A percentile compares a stretch with the other conserved stretches of the same genome.
Conservation (phyloP, 495 filamentous ascomycete species). For the Entonaema liquescens region DNA sequence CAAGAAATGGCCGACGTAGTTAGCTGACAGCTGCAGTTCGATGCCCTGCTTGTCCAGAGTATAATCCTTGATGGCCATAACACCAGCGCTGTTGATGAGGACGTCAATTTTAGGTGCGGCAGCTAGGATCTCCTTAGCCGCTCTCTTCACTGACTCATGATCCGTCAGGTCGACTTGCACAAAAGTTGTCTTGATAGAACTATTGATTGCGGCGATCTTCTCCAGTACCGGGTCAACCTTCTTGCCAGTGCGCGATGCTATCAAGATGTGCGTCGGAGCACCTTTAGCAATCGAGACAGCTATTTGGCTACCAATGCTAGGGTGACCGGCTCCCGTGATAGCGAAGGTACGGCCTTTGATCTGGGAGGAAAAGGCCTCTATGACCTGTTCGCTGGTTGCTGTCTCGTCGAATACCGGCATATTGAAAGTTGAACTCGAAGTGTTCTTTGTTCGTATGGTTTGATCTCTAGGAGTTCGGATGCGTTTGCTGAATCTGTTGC, state of each 20-base stretch:
- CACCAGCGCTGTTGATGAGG: constrained; percentile 68
- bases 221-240: constrained; percentile 51
- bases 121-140: constrained; percentile 49
- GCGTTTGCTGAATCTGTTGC: background rate
- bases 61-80: constrained; percentile 55
- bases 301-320: constrained; percentile 29
- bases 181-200: constrained; percentile 32
- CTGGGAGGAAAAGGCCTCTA: constrained; percentile 44
- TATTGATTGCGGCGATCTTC: constrained; percentile 35
- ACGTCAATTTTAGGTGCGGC: constrained; percentile 49
- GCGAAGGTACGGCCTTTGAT: constrained; percentile 46
- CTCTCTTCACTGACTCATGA: constrained; percentile 51
- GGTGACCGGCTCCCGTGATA: constrained; percentile 25
- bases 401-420: constrained; percentile 44
- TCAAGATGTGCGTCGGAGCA: constrained; percentile 44
- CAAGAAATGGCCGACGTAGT: constrained; percentile 39
- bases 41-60: constrained; percentile 40
- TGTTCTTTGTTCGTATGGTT: background rate
- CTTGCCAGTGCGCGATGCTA: constrained; percentile 59
- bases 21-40: constrained; percentile 55
- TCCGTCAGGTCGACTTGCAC: constrained; percentile 53
- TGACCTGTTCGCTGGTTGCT: constrained; percentile 50
- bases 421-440: background rate
- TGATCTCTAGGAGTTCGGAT: background rate
- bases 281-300: constrained; percentile 24